These are phyloP conservation scores for Trapa bicornis DNA, from an alignment of 345 rosid genomes.

Conservation along the genomic window DNA sequence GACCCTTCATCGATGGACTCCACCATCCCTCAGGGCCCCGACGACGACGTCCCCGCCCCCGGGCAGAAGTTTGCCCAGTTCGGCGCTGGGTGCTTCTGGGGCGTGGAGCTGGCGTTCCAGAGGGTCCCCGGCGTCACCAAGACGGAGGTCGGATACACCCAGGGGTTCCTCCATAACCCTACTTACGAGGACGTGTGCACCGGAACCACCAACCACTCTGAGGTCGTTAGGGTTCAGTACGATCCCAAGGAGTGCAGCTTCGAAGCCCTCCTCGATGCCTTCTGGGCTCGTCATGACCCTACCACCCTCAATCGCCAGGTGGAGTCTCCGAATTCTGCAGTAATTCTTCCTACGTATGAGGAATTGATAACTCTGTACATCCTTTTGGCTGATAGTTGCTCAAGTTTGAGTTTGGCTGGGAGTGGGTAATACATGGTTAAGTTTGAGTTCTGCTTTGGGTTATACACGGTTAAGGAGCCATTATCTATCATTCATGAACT, in stretches of 20 bases:
- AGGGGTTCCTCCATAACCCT: conserved; percentile 55
- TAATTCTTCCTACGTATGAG: background rate
- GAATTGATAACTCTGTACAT: background rate
- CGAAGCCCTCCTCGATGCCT: conserved; percentile 56
- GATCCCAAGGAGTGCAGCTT: conserved; percentile 68
- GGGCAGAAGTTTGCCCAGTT: conserved; percentile 74
- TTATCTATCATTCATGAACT: background rate
- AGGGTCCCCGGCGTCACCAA: conserved; percentile 64
- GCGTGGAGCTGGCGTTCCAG: conserved; percentile 79
- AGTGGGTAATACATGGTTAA: background rate
- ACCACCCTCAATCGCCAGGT: conserved; percentile 94
- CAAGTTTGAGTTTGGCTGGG: background rate
- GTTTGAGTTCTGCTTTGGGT: no score
- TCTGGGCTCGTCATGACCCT: conserved; percentile 92
- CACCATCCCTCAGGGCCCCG: conserved; percentile 58
- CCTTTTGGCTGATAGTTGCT: background rate
- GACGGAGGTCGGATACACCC: conserved; percentile 80
- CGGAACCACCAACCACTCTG: conserved; percentile 55
- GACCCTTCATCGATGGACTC: conserved; percentile 45
- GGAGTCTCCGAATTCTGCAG: conserved; percentile 3
- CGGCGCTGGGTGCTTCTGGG: conserved; percentile 99
- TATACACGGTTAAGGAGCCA: no score
- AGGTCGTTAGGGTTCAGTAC: conserved; percentile 80
- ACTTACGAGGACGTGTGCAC: conserved; percentile 68
- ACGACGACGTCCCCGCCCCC: conserved; percentile 57